Base-by-base conservation (phyloP, 2,329 filamentous ascomycete species). In the Aspergillus melleus region DNA sequence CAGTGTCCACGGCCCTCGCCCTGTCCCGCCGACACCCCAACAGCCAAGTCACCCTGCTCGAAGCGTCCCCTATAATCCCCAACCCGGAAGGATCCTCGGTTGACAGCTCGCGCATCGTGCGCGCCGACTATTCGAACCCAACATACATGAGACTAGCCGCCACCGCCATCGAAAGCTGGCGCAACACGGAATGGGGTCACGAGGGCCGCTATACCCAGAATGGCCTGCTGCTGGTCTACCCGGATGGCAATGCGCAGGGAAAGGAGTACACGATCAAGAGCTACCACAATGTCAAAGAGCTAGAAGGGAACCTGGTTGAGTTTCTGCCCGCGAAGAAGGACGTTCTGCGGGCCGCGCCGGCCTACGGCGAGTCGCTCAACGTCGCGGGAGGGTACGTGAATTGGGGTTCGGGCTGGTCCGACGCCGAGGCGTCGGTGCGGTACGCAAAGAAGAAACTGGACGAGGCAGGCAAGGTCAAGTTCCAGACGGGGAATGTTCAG, bases 91-190 rank as follows among this genome's bases (percentile, higher is more conserved):
- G 82, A 56, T 83, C 84, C 11, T 85, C 82, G 62, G 82, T 87
- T 61, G 86, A 88, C 71, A 80, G 80, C 50, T 86, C 83, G 22
- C 84, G 86, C 58, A 88, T 88, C 64, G 80, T 88, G 53, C 82
- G 86, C 36, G 83, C 88, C 42, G 94, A 98, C 81, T 98, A 98
- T 72, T 88, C 90, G 5, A 88, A 94, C 70, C 79, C 85, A 0
- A 84, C 88, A 22, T 98, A 98, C 76, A 85, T 91, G 6, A 79
- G 81, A 16, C 86, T 98, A 50, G 92, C 89, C 20, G 82, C 85
- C 19, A 80, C 86, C 39, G 92, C 92, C 1, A 90, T 91, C 69
- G 75, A 81, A 87, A 90, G 86, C 89, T 67, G 82, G 82, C 67
- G 84, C 83, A 72, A 75, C 51, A 77, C 76, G 12, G 72, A 72